Base-by-base conservation (phyloP, 768 basidiomycete species). In the Cubamyces lactineus region DNA sequence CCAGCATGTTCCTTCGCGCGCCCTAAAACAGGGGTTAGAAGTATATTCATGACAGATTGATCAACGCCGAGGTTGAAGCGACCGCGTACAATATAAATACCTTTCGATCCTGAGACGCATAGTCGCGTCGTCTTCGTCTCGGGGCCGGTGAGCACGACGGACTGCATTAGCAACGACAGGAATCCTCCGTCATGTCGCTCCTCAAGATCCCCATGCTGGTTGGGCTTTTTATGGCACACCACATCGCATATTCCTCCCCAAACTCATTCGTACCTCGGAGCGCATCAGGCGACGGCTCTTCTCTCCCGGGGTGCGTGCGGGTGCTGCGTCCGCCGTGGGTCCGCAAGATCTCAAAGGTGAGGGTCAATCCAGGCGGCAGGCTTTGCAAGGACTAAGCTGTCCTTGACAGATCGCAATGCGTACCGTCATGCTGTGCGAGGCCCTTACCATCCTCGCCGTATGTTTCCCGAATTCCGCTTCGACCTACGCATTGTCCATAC, bases 231-330 rank as follows among this genome's bases (percentile, higher is more conserved):
- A 50, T 46, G 62, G 52, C 62, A 17, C 57, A 63, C 53, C 34
- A 41, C 8, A 19, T 59, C 23, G 34, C 57, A 7, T 59, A 59
- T 21, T 50, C 57, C 28, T 23, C 62, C 1, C 62, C 62, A 0
- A 59, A 16, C n/a, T 24, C 62, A 6, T 47, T 50, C 34, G 56
- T 53, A 8, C 40, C 57, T 21, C 19, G 11, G n/a, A n/a, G 43
- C 6, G 49, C 57, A 3, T 9, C 39, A 4, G 48, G 40, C n/a
- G 13, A 59, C 3, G 39, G 42, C 13, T 24, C 45, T 2, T 21
- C 8, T 12, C 39, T 43, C n/a, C 2, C 30, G 19, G 47, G 23
- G 38, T 40, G 40, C 4, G 52, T 49, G 6, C 48, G 47, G 3
- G 17, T 43, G 6, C 26, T 59, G 41, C 46, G 57, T 9, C 57